phyloP scores from a whole-genome alignment of 129 eudicot genomes.

The Flaveria brownii region DNA sequence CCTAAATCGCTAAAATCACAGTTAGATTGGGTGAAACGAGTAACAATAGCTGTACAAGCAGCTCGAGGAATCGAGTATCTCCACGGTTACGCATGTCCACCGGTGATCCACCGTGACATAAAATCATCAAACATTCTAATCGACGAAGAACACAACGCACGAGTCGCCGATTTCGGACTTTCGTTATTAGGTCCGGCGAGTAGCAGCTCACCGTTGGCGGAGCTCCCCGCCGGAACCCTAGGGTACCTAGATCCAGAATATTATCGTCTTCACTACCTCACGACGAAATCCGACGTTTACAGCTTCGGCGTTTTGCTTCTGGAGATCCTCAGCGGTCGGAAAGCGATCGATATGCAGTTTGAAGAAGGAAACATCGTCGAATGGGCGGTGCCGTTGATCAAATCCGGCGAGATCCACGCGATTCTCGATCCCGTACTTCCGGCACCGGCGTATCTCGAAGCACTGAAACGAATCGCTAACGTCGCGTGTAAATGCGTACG shows the following conservation, averaged over 20 bases:
- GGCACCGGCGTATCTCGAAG: constrained; percentile 63
- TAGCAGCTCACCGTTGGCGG: constrained; percentile 89
- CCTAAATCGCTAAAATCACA: constrained; percentile 53
- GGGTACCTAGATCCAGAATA: constrained; percentile 95
- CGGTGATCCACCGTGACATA: constrained; percentile 92
- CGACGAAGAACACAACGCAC: constrained; percentile 95
- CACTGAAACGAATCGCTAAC: constrained; percentile 71
- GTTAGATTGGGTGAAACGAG: constrained; percentile 85
- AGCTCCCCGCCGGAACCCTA: constrained; percentile 90
- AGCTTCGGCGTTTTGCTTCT: constrained; percentile 90
- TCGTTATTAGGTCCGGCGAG: constrained; percentile 82
- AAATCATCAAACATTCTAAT: constrained; percentile 90
- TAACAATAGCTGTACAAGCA: constrained; percentile 93
- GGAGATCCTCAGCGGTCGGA: constrained; percentile 78
- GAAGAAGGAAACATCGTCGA: constrained; percentile 92
- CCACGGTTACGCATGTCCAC: constrained; percentile 96
- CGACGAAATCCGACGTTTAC: constrained; percentile 87
- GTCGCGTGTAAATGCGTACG: constrained; percentile 84
- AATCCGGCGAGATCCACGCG: constrained; percentile 59
- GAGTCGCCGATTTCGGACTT: constrained; percentile 89
- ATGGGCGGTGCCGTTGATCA: constrained; percentile 90
- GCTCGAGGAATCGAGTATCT: constrained; percentile 90
- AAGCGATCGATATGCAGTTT: constrained; percentile 85
- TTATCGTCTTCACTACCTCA: constrained; percentile 83
- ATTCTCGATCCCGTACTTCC: constrained; percentile 63